phyloP scores from a whole-genome alignment of 495 filamentous ascomycete genomes.

The Penicillium pancosmium region DNA sequence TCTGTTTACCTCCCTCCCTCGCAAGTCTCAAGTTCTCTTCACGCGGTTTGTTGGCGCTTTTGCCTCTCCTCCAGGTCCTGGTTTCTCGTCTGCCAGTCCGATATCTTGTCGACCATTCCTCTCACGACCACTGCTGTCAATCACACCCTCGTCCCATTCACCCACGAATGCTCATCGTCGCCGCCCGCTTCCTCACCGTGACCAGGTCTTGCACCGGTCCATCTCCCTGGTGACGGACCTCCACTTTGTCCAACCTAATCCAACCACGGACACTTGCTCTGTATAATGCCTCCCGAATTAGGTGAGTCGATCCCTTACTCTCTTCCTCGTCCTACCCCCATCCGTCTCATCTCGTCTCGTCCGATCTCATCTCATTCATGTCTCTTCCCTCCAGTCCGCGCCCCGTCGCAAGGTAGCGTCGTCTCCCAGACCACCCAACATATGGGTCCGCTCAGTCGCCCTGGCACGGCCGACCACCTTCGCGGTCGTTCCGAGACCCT shows the following conservation, averaged over 20 bases:
- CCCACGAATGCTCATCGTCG: slow-evolving; percentile 19
- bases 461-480: slow-evolving; percentile 49
- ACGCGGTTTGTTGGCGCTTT: slow-evolving; percentile 19
- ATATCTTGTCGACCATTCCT: no score
- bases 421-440: slow-evolving; percentile 45
- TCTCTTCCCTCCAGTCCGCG: slow-evolving; percentile 21
- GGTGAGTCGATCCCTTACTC: slow-evolving; percentile 19
- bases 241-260: slow-evolving; percentile 24
- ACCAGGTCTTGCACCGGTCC: slow-evolving; percentile 15
- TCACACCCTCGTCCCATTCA: neutral
- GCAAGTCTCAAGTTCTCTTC: slow-evolving; percentile 18
- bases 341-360: neutral
- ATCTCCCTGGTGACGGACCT: slow-evolving; percentile 37
- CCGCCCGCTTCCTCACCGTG: slow-evolving; percentile 1
- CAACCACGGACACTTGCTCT: slow-evolving; percentile 5
- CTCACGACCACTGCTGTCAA: no score
- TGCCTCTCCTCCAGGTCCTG: neutral
- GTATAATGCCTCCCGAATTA: slow-evolving; percentile 31
- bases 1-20: slow-evolving; percentile 32
- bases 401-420: slow-evolving; percentile 32
- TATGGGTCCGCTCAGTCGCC: slow-evolving; percentile 43
- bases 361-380: neutral
- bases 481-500: slow-evolving; percentile 63
- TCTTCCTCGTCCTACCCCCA: neutral
- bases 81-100: neutral